phyloP scores from a whole-genome alignment of 352 stramenopile genomes.

The Blastocystis sp. region DNA sequence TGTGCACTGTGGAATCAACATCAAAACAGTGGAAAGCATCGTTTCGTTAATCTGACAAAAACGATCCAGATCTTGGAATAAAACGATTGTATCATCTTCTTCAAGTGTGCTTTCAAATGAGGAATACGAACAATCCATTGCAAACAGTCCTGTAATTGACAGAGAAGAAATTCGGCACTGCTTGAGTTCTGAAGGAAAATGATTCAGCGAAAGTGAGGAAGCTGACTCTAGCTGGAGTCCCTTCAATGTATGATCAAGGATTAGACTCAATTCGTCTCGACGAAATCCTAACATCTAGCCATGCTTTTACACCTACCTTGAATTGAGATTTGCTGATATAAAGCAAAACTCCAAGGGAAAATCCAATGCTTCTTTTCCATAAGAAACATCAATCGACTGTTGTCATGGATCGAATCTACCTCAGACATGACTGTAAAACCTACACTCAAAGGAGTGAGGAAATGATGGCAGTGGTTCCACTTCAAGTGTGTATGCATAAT shows the following conservation, averaged over 20 bases:
- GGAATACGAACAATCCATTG: not conserved
- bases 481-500: not conserved
- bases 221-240: not conserved
- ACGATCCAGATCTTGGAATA: not conserved
- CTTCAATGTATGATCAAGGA: not conserved
- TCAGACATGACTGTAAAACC: not conserved
- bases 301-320: not conserved
- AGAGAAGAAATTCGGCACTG: not conserved
- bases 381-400: not conserved
- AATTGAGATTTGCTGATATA: not conserved
- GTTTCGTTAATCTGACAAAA: constrained; percentile 10
- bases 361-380: not conserved
- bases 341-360: not conserved
- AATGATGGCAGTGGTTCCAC: not conserved
- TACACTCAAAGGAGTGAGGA: not conserved
- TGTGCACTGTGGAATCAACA: not conserved
- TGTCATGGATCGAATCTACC: not conserved
- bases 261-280: not conserved
- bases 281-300: not conserved
- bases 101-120: not conserved
- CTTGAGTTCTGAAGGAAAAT: not conserved
- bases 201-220: not conserved
- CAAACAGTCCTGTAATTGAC: not conserved
- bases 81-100: not conserved
- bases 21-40: not conserved